Percentiles rank a stretch among this genome's conserved stretches.
These are phyloP conservation scores for Trichosporon coremiiforme DNA, from an alignment of 1,284 basidiomycete genomes.

Conservation along the genomic window DNA sequence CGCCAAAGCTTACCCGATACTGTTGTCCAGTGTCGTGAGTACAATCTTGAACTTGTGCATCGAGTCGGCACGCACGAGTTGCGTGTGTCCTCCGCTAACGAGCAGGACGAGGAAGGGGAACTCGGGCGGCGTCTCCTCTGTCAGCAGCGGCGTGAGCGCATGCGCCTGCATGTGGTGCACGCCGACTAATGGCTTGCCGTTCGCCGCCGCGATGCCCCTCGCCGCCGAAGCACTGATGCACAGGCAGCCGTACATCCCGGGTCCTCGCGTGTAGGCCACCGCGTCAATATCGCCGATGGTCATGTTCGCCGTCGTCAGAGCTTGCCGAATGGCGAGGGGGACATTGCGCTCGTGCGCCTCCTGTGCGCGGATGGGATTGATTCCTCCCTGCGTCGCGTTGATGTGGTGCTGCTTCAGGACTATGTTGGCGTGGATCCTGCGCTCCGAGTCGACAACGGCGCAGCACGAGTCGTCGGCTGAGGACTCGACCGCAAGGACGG, in stretches of 20 bases:
- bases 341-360: conserved; percentile 69
- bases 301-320: conserved; percentile 67
- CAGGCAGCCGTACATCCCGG: conserved; percentile 81
- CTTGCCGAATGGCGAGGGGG: conserved; percentile 70
- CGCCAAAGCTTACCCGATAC: conserved; percentile 66
- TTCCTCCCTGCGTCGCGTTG: conserved; percentile 67
- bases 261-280: conserved; percentile 86
- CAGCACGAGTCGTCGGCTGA: conserved; percentile 90
- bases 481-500: conserved; percentile 73
- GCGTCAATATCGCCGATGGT: conserved; percentile 71
- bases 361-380: conserved; percentile 77
- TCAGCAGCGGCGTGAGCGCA: conserved; percentile 80
- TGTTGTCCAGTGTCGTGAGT: conserved; percentile 73
- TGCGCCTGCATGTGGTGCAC: conserved; percentile 99
- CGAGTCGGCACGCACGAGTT: conserved; percentile 73
- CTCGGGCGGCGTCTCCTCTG: conserved; percentile 61
- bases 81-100: conserved; percentile 86
- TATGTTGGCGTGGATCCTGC: conserved; percentile 74
- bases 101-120: conserved; percentile 88
- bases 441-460: conserved; percentile 71
- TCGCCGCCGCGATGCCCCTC: conserved; percentile 73
- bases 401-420: conserved; percentile 72
- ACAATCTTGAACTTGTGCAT: conserved; percentile 68
- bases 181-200: conserved; percentile 77
- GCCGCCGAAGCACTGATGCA: conserved; percentile 75